phyloP scores from a whole-genome alignment of 139 green algal genomes.

The Coelastrella sp. region DNA sequence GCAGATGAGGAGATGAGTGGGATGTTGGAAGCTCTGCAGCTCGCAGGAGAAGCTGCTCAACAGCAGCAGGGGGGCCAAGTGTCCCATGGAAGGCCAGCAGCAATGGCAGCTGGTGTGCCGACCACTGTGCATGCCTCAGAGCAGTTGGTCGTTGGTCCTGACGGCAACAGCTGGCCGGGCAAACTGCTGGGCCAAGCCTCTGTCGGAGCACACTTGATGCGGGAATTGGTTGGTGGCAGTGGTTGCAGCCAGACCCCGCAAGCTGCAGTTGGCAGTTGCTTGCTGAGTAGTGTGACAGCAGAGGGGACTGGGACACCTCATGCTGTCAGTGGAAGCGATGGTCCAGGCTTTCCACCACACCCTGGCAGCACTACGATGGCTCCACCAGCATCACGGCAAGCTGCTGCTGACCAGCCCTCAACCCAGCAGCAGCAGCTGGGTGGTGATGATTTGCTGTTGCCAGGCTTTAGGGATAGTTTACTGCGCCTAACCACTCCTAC shows the following conservation, averaged over 20 bases:
- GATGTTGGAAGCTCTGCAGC: conserved; percentile 27
- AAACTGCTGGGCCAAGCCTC: background rate
- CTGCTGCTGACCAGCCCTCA: background rate
- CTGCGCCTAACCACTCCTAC: conserved; percentile 5
- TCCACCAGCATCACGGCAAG: background rate
- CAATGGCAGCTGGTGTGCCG: background rate
- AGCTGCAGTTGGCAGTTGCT: background rate
- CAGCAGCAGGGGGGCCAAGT: background rate
- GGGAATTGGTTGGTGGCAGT: background rate
- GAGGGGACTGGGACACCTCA: background rate
- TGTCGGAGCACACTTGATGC: conserved; percentile 16
- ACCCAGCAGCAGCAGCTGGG: background rate
- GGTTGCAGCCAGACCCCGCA: background rate
- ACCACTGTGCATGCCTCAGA: background rate
- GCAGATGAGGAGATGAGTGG: conserved; percentile 26
- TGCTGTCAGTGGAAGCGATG: background rate
- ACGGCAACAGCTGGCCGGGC: background rate
- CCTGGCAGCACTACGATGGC: background rate
- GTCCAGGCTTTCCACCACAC: background rate
- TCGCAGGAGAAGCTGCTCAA: background rate
- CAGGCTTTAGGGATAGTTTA: conserved; percentile 1
- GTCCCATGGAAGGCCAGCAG: background rate
- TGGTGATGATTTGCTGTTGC: background rate
- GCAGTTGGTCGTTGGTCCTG: background rate
- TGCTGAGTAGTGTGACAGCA: background rate